These are phyloP conservation scores for Suillus alpinus DNA, from an alignment of 768 basidiomycete species.

Conservation along the genomic window DNA sequence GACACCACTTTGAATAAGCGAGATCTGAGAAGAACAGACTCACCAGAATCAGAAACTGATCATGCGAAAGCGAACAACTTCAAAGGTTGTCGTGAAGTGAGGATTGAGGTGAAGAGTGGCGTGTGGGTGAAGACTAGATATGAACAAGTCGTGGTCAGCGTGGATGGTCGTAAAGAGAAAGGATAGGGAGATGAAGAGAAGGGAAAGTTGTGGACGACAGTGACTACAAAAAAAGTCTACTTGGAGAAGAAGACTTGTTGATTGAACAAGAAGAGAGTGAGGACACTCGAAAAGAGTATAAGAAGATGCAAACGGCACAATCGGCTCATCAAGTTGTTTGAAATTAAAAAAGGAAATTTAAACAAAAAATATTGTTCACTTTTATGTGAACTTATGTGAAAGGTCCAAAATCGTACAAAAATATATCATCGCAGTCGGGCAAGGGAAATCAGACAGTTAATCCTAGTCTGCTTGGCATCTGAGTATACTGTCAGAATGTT, in stretches of 20 bases:
- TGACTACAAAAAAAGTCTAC: conserved; percentile 17
- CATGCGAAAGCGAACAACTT: conserved; percentile 42
- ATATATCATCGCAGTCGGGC: conserved; percentile 6
- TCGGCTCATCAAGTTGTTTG: conserved; percentile 13
- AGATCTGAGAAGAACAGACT: conserved; percentile 19
- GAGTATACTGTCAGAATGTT: conserved; percentile 16
- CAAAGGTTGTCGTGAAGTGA: conserved; percentile 34
- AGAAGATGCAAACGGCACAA: conserved; percentile 25
- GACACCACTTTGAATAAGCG: conserved; percentile 10
- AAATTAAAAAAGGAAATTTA: conserved; percentile 13
- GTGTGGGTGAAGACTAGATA: conserved; percentile 26
- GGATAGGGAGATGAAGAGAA: conserved; percentile 21
- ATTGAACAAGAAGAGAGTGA: conserved; percentile 22
- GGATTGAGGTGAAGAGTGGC: conserved; percentile 29
- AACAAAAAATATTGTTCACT: conserved; percentile 1
- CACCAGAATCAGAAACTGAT: conserved; percentile 35
- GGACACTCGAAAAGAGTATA: conserved; percentile 29
- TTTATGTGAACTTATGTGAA: conserved; percentile 5
- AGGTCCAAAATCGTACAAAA: conserved; percentile 17
- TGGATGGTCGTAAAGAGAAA: conserved; percentile 32
- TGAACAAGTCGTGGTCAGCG: conserved; percentile 38
- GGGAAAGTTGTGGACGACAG: conserved; percentile 19
- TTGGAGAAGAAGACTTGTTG: conserved; percentile 18
- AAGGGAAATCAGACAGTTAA: conserved; percentile 13
- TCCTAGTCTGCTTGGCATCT: not conserved